phyloP scores from a whole-genome alignment of 1,139 yeast species.

The Diutina catenulata region DNA sequence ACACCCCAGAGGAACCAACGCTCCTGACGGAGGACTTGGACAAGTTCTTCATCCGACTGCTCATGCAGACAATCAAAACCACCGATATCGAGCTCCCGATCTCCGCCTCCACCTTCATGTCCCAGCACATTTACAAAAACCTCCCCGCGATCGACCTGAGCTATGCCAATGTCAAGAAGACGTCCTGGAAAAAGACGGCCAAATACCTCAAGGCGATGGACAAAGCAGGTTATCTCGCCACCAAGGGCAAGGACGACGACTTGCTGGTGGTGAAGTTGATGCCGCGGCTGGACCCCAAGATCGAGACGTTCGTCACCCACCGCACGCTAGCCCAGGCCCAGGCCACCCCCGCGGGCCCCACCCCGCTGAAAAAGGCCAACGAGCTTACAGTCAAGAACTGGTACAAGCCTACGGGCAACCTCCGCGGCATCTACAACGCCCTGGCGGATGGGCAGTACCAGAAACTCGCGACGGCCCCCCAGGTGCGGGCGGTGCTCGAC shows the following conservation, averaged over 20 bases:
- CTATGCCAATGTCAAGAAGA: conserved; percentile 61
- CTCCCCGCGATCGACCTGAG: conserved; percentile 46
- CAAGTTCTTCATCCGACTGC: conserved; percentile 55
- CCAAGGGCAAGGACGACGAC: conserved; percentile 74
- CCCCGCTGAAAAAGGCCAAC: conserved; percentile 13
- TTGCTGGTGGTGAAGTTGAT: conserved; percentile 30
- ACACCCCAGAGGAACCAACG: conserved; percentile 11
- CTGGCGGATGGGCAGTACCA: conserved; percentile 23
- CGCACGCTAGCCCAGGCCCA: conserved; percentile 21
- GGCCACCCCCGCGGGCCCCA: conserved; percentile 10
- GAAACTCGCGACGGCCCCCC: conserved; percentile 37
- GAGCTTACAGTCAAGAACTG: conserved; percentile 27
- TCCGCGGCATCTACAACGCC: conserved; percentile 38
- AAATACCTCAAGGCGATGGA: conserved; percentile 82
- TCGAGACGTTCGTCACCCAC: conserved; percentile 57
- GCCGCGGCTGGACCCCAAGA: conserved; percentile 32
- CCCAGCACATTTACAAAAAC: conserved; percentile 55
- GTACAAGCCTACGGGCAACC: conserved; percentile 44
- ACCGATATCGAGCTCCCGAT: conserved; percentile 51
- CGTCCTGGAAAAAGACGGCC: conserved; percentile 83
- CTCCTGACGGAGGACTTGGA: conserved; percentile 67
- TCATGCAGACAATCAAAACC: conserved; percentile 54
- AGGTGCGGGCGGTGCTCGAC: conserved; percentile 40
- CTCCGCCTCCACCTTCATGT: conserved; percentile 62
- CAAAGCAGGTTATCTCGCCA: conserved; percentile 49